Conservation (phyloP, 129 eudicot genomes). For the Ambrosia artemisiifolia region DNA sequence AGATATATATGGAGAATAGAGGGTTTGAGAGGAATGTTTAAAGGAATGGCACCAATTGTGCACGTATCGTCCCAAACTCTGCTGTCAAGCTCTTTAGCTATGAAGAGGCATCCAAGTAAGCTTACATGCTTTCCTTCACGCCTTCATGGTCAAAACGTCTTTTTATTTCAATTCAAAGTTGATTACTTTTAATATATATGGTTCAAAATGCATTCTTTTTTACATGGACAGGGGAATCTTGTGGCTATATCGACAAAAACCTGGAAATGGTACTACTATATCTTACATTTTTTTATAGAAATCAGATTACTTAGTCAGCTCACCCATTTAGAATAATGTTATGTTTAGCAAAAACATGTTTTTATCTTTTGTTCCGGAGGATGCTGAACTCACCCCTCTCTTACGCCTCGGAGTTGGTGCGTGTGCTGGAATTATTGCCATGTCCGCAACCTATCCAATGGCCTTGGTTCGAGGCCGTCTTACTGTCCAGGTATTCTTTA, state of each 20-base stretch:
- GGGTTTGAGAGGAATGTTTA: too few relatives aligned
- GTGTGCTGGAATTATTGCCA: conserved; percentile 97
- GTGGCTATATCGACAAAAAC: conserved; percentile 65
- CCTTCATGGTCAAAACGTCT: background rate
- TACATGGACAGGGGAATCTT: conserved; percentile 65
- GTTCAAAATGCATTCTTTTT: background rate
- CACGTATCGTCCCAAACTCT: too few relatives aligned
- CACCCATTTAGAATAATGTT: background rate
- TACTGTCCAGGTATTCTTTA: conserved; percentile 77
- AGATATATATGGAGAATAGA: too few relatives aligned
- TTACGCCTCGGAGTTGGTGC: conserved; percentile 98
- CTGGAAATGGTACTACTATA: conserved; percentile 69
- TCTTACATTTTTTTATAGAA: background rate
- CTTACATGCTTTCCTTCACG: conserved; percentile 11
- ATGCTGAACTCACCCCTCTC: conserved; percentile 88
- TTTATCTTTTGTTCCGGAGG: conserved; percentile 46
- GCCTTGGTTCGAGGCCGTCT: conserved; percentile 95
- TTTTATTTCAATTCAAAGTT: background rate
- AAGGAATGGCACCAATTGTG: too few relatives aligned
- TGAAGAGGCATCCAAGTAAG: too few relatives aligned
- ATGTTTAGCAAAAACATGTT: background rate
- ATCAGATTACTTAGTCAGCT: background rate
- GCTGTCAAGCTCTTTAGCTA: too few relatives aligned
- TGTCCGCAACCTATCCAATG: conserved; percentile 98
- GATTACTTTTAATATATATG: background rate